Percentiles rank a stretch among this genome's conserved stretches.
Evolutionary conservation across 2,329 filamentous ascomycete species (phyloP).

Genomic region (Clarireedia monteithiana): DNA sequence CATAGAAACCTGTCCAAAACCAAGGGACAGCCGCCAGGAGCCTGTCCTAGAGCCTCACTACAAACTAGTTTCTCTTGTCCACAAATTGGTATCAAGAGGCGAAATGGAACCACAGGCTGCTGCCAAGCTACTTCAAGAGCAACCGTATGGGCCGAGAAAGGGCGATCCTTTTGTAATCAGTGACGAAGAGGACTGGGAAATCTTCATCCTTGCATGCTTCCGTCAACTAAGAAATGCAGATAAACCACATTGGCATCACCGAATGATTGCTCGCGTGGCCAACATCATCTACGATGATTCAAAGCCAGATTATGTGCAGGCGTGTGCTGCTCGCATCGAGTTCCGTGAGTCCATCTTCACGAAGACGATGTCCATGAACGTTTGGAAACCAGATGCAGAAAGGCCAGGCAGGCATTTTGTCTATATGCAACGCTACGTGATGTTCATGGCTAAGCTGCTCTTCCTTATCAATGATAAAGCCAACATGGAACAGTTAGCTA

Average conservation of each 20-base stretch:
- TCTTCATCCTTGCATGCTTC: slow-evolving; percentile 44
- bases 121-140: slow-evolving; percentile 30
- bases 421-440: slow-evolving; percentile 63
- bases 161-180: slow-evolving; percentile 24
- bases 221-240: slow-evolving; percentile 39
- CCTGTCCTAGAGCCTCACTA: slow-evolving; percentile 67
- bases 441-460: slow-evolving; percentile 56
- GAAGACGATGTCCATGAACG: slow-evolving; percentile 65
- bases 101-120: slow-evolving; percentile 22
- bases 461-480: slow-evolving; percentile 53
- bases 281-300: slow-evolving; percentile 52
- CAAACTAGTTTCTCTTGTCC: slow-evolving; percentile 58
- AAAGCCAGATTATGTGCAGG: slow-evolving; percentile 35
- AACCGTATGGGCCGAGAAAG: slow-evolving; percentile 25
- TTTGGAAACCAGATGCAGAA: slow-evolving; percentile 67
- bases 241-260: slow-evolving; percentile 69
- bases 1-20: slow-evolving; percentile 52
- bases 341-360: slow-evolving; percentile 65
- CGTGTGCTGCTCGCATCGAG: slow-evolving; percentile 54
- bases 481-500: slow-evolving; percentile 55
- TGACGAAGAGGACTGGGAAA: slow-evolving; percentile 45
- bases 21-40: slow-evolving; percentile 51
- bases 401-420: slow-evolving; percentile 64
- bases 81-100: slow-evolving; percentile 50
- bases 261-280: slow-evolving; percentile 57